Percentiles rank a stretch among this genome's conserved stretches.
Conservation (phyloP, 2,329 filamentous ascomycete species). For the Calonectria pteridis region DNA sequence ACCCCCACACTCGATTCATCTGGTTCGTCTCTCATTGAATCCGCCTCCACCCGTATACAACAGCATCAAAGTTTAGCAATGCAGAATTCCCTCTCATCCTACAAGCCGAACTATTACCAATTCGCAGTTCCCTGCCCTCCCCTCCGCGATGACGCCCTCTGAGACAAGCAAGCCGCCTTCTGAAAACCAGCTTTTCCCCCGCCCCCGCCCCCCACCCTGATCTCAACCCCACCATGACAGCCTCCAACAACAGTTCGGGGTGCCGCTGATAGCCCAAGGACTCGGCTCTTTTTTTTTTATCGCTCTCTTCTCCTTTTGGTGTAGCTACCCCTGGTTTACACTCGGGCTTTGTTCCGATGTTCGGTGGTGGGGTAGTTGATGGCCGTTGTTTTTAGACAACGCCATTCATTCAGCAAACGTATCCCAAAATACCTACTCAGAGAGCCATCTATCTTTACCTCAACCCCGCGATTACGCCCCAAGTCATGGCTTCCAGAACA, state of each 20-base stretch:
- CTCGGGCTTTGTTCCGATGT: neutral
- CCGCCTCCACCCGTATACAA: neutral
- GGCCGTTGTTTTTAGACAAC: neutral
- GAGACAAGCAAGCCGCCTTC: neutral
- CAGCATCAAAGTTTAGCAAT: neutral
- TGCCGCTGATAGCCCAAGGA: neutral
- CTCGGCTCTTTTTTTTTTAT: neutral
- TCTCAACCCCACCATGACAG: constrained; percentile 18
- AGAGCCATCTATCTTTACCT: neutral
- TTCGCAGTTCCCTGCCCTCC: neutral
- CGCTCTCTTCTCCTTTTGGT: neutral
- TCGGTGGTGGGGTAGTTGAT: constrained; percentile 8
- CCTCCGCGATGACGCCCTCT: neutral
- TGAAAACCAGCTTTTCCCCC: neutral
- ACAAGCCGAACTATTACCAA: neutral
- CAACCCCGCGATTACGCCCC: constrained; percentile 15
- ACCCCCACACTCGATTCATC: neutral
- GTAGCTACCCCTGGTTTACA: neutral
- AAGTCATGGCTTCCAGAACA: constrained; percentile 43
- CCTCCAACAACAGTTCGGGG: constrained; percentile 9
- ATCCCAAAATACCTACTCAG: neutral
- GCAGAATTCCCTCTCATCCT: neutral
- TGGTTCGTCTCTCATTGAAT: neutral
- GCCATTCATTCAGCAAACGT: neutral
- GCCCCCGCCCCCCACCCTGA: constrained; percentile 16